Conservation (phyloP, 805 yeast genomes). For the Teunomyces aglyptinius region DNA sequence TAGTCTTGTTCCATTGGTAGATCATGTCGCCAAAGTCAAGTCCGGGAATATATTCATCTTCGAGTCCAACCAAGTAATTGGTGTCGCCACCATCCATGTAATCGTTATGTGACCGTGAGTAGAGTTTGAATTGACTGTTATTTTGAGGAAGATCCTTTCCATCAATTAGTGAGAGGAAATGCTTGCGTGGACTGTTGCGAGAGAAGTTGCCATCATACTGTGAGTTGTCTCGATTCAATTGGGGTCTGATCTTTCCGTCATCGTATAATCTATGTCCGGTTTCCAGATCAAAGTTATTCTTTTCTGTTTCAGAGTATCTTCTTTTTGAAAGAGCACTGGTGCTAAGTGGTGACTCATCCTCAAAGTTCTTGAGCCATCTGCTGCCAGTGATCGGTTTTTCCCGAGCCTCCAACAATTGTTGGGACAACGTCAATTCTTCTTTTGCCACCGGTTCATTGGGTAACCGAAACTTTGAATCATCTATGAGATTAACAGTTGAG, state of each 20-base stretch:
- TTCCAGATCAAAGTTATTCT: constrained; percentile 53
- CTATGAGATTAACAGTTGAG: constrained; percentile 30
- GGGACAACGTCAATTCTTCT: not conserved
- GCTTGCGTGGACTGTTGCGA: constrained; percentile 11
- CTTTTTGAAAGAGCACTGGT: constrained; percentile 20
- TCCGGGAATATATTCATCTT: constrained; percentile 77
- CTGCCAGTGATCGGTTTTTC: not conserved
- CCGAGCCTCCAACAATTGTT: not conserved
- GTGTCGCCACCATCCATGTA: constrained; percentile 15
- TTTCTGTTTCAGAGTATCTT: constrained; percentile 66
- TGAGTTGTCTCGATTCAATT: constrained; percentile 7
- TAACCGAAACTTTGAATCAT: constrained; percentile 14
- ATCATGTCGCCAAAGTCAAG: constrained; percentile 53
- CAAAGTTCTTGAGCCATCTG: not conserved
- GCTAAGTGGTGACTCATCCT: not conserved
- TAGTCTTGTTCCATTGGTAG: constrained; percentile 44
- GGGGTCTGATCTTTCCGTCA: constrained; percentile 52
- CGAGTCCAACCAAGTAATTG: constrained; percentile 45
- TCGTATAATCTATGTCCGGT: constrained; percentile 56
- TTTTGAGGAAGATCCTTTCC: not conserved
- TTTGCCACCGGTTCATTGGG: constrained; percentile 1
- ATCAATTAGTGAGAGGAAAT: not conserved
- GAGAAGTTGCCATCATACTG: constrained; percentile 8
- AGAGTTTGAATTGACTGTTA: constrained; percentile 19
- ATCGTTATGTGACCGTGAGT: constrained; percentile 31